Evolutionary conservation across 1,284 basidiomycete genomes (phyloP).

Genomic region (Sporisorium graminicola): DNA sequence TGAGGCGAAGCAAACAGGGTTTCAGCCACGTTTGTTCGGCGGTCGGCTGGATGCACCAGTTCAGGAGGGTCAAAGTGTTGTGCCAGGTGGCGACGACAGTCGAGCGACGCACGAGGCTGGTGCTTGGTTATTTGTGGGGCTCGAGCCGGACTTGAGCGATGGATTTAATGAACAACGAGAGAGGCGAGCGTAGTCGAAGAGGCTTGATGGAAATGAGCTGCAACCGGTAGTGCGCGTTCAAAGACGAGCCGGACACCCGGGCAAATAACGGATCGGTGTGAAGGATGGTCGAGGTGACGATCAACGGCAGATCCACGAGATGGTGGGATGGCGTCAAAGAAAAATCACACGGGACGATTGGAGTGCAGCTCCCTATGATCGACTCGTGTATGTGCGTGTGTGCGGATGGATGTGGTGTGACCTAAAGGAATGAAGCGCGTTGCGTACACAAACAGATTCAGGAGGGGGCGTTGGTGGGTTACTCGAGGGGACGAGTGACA

Average conservation of each 20-base stretch:
- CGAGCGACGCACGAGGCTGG: conserved; percentile 9
- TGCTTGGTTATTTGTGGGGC: not conserved
- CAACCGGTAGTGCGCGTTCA: not conserved
- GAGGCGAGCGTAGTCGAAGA: not conserved
- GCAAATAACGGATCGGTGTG: not conserved
- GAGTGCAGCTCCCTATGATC: conserved; percentile 3
- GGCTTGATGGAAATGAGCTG: conserved; percentile 2
- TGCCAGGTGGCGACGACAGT: not conserved
- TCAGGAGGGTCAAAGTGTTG: not conserved
- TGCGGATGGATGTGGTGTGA: not conserved
- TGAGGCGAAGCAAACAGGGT: conserved; percentile 12
- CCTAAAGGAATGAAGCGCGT: not conserved
- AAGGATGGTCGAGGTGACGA: not conserved
- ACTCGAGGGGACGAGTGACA: not conserved
- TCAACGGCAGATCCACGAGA: not conserved
- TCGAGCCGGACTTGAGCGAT: not conserved
- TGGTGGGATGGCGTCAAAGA: conserved; percentile 1
- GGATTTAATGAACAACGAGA: not conserved
- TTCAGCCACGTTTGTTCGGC: conserved; percentile 9
- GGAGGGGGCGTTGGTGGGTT: not conserved
- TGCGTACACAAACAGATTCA: not conserved
- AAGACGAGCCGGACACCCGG: conserved; percentile 3
- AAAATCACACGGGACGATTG: not conserved
- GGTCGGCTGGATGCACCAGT: not conserved
- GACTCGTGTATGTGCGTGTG: not conserved